Evolutionary conservation across 2,329 filamentous ascomycete species (phyloP).

Genomic region (Trichocomaceae sp.): DNA sequence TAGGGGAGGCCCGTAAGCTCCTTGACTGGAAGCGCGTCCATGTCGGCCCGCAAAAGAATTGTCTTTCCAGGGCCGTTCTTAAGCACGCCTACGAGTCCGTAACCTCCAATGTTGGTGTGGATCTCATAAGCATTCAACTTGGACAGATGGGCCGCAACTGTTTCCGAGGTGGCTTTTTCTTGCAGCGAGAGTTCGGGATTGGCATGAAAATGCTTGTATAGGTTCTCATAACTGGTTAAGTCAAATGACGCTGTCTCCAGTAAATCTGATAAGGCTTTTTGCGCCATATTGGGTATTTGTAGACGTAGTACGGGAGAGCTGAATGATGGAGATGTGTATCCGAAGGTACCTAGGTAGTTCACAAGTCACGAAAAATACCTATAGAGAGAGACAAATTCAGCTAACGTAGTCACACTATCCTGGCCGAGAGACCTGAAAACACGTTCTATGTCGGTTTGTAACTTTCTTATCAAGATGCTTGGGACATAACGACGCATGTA

Average conservation of each 20-base stretch:
- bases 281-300: no score
- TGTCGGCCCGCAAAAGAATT: slow-evolving; percentile 44
- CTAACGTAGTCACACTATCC: no score
- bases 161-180: slow-evolving; percentile 48
- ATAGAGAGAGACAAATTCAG: no score
- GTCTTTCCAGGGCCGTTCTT: slow-evolving; percentile 39
- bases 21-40: slow-evolving; percentile 45
- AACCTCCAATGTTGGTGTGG: slow-evolving; percentile 41
- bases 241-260: slow-evolving; percentile 21
- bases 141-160: slow-evolving; percentile 39
- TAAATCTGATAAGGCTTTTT: slow-evolving; percentile 18
- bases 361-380: no score
- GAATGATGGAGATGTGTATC: no score
- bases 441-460: no score
- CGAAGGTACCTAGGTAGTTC: no score
- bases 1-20: slow-evolving; percentile 46
- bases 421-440: no score
- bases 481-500: no score
- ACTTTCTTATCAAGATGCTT: no score
- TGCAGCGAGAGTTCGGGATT: slow-evolving; percentile 55
- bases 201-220: slow-evolving; percentile 55
- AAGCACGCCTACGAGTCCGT: slow-evolving; percentile 40
- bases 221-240: slow-evolving; percentile 43
- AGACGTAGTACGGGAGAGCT: no score
- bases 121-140: slow-evolving; percentile 29